Base-by-base conservation (phyloP, 208 protist genomes). In the Leishmania lainsoni region DNA sequence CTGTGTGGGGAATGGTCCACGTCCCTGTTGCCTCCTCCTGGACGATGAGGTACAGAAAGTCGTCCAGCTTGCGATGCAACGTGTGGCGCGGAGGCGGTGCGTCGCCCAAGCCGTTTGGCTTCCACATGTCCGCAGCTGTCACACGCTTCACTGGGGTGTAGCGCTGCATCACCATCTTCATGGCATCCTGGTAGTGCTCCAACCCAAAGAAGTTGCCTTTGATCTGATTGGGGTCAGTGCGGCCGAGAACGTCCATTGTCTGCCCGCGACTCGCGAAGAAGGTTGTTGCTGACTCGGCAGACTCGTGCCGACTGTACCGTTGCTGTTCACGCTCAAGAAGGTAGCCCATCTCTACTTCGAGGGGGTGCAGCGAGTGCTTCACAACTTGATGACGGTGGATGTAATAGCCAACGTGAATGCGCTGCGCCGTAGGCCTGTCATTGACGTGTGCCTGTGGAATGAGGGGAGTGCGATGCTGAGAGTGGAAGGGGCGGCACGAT, bases 121-220 rank as follows among this genome's bases (percentile, higher is more conserved):
- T 61, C 82, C 83, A 92, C 35, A 90, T 49, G 73, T 95, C 92
- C 0, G 86, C 83, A 16, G 83, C 75, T 10, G 91, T 93, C 29
- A 93, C 84, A 49, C 91, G 92, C 32, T 52, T 51, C 84, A 93
- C 89, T 1, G 91, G 93, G 20, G 85, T 79, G 84, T 94, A 97
- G 68, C 93, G 92, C 80, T 94, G 89, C 83, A 95, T 80, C 72
- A 92, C 88, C 12, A 92, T 88, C 69, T 86, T 86, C 92, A 95
- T 91, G 10, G 93, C 93, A 75, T 97, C 93, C 80, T 94, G 90
- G 77, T 97, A 97, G 17, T 93, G 87, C 81, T 95, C 91, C 3
- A 97, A 63, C 0, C 88, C 90, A 77, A 93, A 97, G 79, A 95
- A 97, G 80, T 95, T 93, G 42, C 85, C 83, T 54, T 88, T 85